Evolutionary conservation across 495 filamentous ascomycete species (phyloP).

Genomic region (Lineolata rhizophorae): DNA sequence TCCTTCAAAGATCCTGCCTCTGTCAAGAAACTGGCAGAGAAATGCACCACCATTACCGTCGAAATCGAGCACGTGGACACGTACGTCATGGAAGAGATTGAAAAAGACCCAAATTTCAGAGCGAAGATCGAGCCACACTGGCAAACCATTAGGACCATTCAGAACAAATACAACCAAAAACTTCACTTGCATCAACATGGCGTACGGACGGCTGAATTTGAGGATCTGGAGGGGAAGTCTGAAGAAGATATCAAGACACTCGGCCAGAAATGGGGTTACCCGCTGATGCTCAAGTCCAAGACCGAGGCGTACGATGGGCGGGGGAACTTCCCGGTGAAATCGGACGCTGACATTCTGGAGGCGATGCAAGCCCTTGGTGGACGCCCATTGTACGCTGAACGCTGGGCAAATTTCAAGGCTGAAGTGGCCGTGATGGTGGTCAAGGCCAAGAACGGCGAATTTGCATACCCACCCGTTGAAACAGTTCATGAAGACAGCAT

Average conservation of each 20-base stretch:
- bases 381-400: constrained; percentile 67
- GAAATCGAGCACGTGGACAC: constrained; percentile 98
- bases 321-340: constrained; percentile 64
- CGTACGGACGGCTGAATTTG: constrained; percentile 50
- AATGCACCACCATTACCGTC: constrained; percentile 74
- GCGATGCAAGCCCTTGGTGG: constrained; percentile 49
- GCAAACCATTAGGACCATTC: constrained; percentile 74
- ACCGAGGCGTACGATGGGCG: constrained; percentile 89
- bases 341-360: constrained; percentile 28
- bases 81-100: constrained; percentile 67
- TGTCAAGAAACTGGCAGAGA: constrained; percentile 52
- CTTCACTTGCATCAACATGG: constrained; percentile 42
- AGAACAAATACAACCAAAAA: constrained; percentile 94
- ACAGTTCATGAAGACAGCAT: constrained; percentile 89
- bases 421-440: constrained; percentile 92
- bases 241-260: constrained; percentile 38
- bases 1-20: constrained; percentile 64
- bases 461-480: constrained; percentile 79
- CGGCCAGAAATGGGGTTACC: constrained; percentile 49
- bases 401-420: constrained; percentile 67
- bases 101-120: constrained; percentile 13
- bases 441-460: constrained; percentile 55
- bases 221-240: constrained; percentile 30
- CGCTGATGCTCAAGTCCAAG: constrained; percentile 86
- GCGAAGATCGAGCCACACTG: constrained; percentile 63